A percentile compares a stretch with the other conserved stretches of the same genome.
Conservation (phyloP, 208 protist genomes). For the Pavlovales sp. region DNA sequence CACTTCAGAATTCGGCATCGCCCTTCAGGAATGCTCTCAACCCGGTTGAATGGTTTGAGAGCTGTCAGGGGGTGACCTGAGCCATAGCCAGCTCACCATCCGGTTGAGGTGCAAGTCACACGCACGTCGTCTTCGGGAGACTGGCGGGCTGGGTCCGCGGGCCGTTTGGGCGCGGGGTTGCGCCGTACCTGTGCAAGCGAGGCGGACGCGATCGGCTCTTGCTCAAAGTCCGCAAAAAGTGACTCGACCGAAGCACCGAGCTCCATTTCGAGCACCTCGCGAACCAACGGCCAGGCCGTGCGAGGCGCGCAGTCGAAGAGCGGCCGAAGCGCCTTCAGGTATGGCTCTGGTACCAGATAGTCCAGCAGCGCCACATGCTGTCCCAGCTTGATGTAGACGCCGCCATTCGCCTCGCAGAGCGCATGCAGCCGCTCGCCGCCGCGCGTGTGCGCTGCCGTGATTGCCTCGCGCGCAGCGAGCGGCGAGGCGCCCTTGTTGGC, state of each 20-base stretch:
- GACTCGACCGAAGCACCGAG: neutral
- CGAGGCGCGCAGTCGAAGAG: conserved; percentile 3
- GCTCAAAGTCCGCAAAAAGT: conserved; percentile 28
- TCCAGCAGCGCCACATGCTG: conserved; percentile 47
- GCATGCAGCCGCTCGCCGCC: neutral
- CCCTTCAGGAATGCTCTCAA: too few species aligned
- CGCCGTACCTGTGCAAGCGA: conserved; percentile 35
- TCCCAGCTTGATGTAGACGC: conserved; percentile 47
- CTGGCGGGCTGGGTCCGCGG: neutral
- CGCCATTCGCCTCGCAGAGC: conserved; percentile 19
- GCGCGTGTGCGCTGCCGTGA: neutral
- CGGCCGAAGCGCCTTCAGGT: conserved; percentile 6
- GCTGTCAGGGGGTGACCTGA: too few species aligned
- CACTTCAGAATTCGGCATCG: too few species aligned
- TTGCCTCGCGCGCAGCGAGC: too few species aligned
- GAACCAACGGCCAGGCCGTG: neutral
- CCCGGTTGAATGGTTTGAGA: too few species aligned
- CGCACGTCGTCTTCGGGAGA: too few species aligned
- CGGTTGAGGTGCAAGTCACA: too few species aligned
- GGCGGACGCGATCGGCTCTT: conserved; percentile 32
- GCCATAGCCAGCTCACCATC: too few species aligned
- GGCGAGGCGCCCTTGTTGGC: neutral
- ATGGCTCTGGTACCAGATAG: conserved; percentile 35
- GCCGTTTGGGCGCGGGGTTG: too few species aligned
- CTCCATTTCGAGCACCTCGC: neutral